These are phyloP conservation scores for Angomonas ambiguus DNA, from an alignment of 208 protist genomes.

Conservation along the genomic window DNA sequence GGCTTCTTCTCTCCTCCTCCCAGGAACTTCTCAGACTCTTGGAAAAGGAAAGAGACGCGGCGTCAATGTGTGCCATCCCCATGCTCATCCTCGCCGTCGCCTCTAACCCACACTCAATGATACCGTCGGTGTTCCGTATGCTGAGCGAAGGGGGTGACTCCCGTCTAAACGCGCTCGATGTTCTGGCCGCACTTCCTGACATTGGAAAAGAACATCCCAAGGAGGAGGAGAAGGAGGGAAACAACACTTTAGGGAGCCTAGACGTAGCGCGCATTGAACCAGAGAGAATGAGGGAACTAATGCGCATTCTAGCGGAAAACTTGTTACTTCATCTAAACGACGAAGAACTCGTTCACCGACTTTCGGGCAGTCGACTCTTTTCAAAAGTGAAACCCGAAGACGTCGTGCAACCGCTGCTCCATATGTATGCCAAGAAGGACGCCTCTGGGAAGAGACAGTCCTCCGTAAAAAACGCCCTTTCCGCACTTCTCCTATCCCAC, in stretches of 20 bases:
- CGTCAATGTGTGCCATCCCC: conserved; percentile 54
- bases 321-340: conserved; percentile 69
- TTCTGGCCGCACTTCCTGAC: conserved; percentile 59
- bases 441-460: conserved; percentile 43
- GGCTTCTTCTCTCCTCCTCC: conserved; percentile 41
- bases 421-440: conserved; percentile 47
- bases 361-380: conserved; percentile 67
- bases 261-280: neutral
- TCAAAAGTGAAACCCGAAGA: conserved; percentile 72
- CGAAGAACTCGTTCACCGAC: conserved; percentile 64
- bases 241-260: neutral
- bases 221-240: neutral
- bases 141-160: conserved; percentile 45
- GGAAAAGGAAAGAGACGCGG: conserved; percentile 51
- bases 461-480: conserved; percentile 36
- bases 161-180: conserved; percentile 67
- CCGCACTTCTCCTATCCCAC: conserved; percentile 47
- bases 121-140: conserved; percentile 73
- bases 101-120: conserved; percentile 51
- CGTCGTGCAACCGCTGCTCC: conserved; percentile 60
- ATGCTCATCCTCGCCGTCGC: conserved; percentile 58
- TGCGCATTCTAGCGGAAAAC: conserved; percentile 67
- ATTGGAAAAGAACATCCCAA: neutral
- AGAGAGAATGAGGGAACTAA: conserved; percentile 38
- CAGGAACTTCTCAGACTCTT: conserved; percentile 81